Conservation (phyloP, 2,329 filamentous ascomycete genomes). For the Fusarium nurragi region DNA sequence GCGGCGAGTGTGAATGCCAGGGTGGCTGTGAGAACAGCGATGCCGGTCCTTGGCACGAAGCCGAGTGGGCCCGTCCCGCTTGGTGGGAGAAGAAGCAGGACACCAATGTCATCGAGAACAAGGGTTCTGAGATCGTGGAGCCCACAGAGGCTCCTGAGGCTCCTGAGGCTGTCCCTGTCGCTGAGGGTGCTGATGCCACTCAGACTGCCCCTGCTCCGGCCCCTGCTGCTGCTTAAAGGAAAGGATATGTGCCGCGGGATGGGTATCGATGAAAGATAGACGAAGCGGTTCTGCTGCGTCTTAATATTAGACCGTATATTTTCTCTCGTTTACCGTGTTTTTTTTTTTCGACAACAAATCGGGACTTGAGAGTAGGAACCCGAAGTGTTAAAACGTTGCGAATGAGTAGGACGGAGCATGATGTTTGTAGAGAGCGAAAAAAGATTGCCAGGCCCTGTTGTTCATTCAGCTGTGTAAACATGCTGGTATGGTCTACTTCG, state of each 20-base stretch:
- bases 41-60: slow-evolving; percentile 86
- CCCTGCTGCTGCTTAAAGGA: slow-evolving; percentile 48
- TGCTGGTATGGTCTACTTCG: slow-evolving; percentile 9
- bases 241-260: slow-evolving; percentile 8
- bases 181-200: slow-evolving; percentile 48
- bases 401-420: slow-evolving; percentile 22
- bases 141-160: slow-evolving; percentile 46
- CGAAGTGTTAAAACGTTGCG: slow-evolving; percentile 23
- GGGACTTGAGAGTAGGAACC: slow-evolving; percentile 21
- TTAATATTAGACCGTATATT: slow-evolving; percentile 39
- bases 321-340: slow-evolving; percentile 35
- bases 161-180: slow-evolving; percentile 47
- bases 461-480: slow-evolving; percentile 5
- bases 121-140: slow-evolving; percentile 51
- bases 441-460: background rate
- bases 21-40: slow-evolving; percentile 90
- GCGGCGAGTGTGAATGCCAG: slow-evolving; percentile 81
- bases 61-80: slow-evolving; percentile 71
- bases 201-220: slow-evolving; percentile 45
- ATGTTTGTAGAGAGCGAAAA: slow-evolving; percentile 21
- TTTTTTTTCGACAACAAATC: slow-evolving; percentile 23
- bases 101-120: slow-evolving; percentile 53
- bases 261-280: slow-evolving; percentile 28
- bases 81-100: slow-evolving; percentile 67
- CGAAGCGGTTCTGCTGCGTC: slow-evolving; percentile 26